Evolutionary conservation across 192 early-diverging fungal genomes (phyloP), one percentile per base, ranked within the genome.

Genomic region (Backusella liffmaniae): DNA sequence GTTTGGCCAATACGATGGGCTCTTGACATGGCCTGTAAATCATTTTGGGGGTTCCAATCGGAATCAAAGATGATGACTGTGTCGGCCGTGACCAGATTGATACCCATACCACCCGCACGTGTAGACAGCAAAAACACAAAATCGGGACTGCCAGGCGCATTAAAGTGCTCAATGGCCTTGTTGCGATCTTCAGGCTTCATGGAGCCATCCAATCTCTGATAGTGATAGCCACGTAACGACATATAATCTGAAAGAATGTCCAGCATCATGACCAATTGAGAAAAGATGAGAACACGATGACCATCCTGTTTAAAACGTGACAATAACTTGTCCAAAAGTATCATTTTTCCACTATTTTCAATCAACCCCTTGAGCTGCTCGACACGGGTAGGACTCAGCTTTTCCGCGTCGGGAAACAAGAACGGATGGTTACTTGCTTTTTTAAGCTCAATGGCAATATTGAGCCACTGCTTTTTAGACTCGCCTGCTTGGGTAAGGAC

Each of bases 1-100:
- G 94, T 99, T 80, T 99, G 98, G 0, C 98, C 96, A 74, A 97
- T 99, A 74, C 98, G 94, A 83, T 99, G 97, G 10, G 97, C 97
- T 46, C 98, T 91, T 1, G 97, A 96, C 94, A 99, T 98, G 12
- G 97, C 97, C 84, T 97, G 96, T 78, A 97, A 82, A 79, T 99
- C 96, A 73, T 95, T 96, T 81, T 99, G 97, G 13, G 97, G 98
- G 78, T 99, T 99, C 88, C 94, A 94, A 73, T 96, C 93, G 2
- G 91, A 93, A 76, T 96, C 94, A 80, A 98, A 99, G 51, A 99
- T 91, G 65, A 99, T 94, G 4, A 98, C 96, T 2, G 97, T 99
- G 76, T 99, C 97, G 0, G 98, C 98, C 0, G 97, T 97, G 44
- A 92, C 94, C 49, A 99, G 79, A 75, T 99, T 99, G 80, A 99